These are phyloP conservation scores for Ophiostoma quercus DNA, from an alignment of 2,329 filamentous ascomycete species.

Conservation along the genomic window DNA sequence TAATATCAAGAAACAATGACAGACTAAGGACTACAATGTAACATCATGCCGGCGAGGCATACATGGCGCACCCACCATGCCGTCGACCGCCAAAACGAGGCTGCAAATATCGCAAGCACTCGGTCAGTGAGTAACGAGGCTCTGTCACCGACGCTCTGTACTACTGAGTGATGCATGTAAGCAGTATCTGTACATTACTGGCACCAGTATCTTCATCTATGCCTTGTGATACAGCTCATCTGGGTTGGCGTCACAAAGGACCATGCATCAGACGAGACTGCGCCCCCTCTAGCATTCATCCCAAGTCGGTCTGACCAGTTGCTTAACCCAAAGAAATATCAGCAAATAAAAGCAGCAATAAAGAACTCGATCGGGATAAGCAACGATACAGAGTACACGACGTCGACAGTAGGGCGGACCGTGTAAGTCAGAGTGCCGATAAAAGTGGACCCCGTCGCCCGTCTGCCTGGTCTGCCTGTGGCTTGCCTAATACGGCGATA, in stretches of 20 bases:
- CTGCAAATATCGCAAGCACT: slow-evolving; percentile 1
- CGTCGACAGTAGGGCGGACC: not conserved
- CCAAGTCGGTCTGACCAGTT: not conserved
- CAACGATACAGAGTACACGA: not conserved
- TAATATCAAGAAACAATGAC: not conserved
- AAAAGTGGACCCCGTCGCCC: not conserved
- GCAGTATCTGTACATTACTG: too few relatives aligned
- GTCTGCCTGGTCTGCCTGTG: slow-evolving; percentile 9
- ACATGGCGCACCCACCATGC: not conserved
- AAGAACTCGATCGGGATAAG: too few relatives aligned
- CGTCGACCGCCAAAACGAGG: slow-evolving; percentile 3
- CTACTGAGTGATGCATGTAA: not conserved
- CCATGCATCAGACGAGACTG: not conserved
- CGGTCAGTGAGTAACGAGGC: not conserved
- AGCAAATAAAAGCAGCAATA: too few relatives aligned
- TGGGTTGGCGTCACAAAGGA: not conserved
- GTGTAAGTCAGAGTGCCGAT: not conserved
- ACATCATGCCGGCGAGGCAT: not conserved
- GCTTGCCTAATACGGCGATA: not conserved
- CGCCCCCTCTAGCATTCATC: not conserved
- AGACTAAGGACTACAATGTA: not conserved
- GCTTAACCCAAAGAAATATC: too few relatives aligned
- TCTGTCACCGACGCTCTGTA: not conserved
- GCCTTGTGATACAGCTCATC: not conserved
- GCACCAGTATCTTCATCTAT: not conserved